Conservation (phyloP, 768 basidiomycete species). For the Panaeolus cyanescens region DNA sequence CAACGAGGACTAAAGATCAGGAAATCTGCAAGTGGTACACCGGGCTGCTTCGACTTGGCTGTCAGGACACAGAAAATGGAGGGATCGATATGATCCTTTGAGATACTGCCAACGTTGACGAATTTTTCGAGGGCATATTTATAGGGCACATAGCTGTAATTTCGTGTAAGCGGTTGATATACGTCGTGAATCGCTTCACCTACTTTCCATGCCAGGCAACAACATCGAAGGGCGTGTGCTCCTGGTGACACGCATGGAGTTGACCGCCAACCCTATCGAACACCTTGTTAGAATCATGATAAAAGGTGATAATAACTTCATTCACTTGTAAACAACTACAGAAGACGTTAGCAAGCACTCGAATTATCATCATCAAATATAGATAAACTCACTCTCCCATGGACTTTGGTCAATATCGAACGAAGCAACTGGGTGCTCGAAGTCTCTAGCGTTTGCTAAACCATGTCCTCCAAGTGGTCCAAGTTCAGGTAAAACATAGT, state of each 20-base stretch:
- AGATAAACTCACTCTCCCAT: slow-evolving; percentile 51
- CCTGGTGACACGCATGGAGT: slow-evolving; percentile 53
- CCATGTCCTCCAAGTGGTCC: slow-evolving; percentile 69
- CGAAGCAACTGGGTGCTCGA: slow-evolving; percentile 62
- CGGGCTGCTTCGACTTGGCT: slow-evolving; percentile 59
- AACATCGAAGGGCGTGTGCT: slow-evolving; percentile 72
- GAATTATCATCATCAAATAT: neutral
- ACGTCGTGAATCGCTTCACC: slow-evolving; percentile 19
- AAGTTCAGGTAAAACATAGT: slow-evolving; percentile 64
- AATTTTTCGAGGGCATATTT: slow-evolving; percentile 70
- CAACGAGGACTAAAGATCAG: slow-evolving; percentile 65
- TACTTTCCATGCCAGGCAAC: slow-evolving; percentile 74
- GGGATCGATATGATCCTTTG: slow-evolving; percentile 71
- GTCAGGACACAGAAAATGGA: slow-evolving; percentile 72
- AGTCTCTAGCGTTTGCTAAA: slow-evolving; percentile 66
- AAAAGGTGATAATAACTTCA: neutral
- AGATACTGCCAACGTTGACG: slow-evolving; percentile 62
- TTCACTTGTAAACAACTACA: slow-evolving; percentile 52
- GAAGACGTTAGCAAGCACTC: neutral
- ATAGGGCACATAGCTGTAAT: slow-evolving; percentile 59
- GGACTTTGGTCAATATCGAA: slow-evolving; percentile 66
- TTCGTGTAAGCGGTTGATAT: neutral
- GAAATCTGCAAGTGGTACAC: slow-evolving; percentile 63
- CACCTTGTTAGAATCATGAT: neutral
- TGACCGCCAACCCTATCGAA: slow-evolving; percentile 54